A percentile compares a stretch with the other conserved stretches of the same genome.
Evolutionary conservation across 2,329 filamentous ascomycete genomes (phyloP).

Genomic region (Colletotrichum coccodes): DNA sequence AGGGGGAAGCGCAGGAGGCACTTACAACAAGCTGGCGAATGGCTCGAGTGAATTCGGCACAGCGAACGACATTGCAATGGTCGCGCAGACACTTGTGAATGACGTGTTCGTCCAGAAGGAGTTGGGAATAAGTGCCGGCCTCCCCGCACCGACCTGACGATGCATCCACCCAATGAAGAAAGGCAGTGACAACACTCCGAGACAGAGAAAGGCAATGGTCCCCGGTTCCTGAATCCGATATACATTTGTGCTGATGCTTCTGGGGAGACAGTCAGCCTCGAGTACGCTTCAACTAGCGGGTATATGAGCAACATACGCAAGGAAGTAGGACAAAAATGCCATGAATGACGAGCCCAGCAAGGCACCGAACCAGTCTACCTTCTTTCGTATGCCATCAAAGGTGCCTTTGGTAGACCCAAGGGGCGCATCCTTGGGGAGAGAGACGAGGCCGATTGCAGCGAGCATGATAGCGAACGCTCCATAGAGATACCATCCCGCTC

Average conservation of each 20-base stretch:
- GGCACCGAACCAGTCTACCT: too few species aligned
- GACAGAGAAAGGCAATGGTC: not conserved
- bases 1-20: too few species aligned
- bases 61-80: conserved; percentile 51
- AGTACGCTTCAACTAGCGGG: conserved; percentile 47
- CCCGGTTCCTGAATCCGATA: not conserved
- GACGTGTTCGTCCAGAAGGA: conserved; percentile 62
- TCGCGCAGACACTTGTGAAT: conserved; percentile 62
- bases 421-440: conserved; percentile 30
- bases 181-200: not conserved
- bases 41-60: conserved; percentile 54
- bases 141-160: not conserved
- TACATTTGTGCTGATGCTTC: conserved; percentile 7
- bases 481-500: conserved; percentile 13
- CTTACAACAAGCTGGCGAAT: conserved; percentile 53
- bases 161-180: conserved; percentile 14
- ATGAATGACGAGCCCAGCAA: too few species aligned
- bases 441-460: conserved; percentile 51
- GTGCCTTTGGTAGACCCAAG: too few species aligned
- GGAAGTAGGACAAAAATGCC: conserved; percentile 6
- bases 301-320: conserved; percentile 6
- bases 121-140: conserved; percentile 57
- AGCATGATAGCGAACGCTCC: too few species aligned
- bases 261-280: conserved; percentile 9
- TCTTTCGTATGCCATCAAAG: too few species aligned